phyloP scores from a whole-genome alignment of 192 early-diverging fungal species.

The Gigaspora rosea region DNA sequence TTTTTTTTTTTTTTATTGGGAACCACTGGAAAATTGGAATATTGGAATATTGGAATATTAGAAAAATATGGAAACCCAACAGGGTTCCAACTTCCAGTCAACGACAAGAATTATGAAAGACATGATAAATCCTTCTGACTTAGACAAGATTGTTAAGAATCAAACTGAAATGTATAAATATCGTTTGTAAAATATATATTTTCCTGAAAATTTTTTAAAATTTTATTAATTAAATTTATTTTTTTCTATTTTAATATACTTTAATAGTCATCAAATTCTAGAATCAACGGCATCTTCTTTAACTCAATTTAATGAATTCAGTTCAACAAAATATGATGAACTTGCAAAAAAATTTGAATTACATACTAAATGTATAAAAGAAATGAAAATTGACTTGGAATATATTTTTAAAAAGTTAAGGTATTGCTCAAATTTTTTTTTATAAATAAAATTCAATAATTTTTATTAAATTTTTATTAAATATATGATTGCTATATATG shows the following conservation, averaged over 20 bases:
- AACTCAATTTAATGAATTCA: slow-evolving; percentile 10
- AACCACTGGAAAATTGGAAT: no score
- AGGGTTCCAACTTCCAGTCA: no score
- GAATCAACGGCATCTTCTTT: slow-evolving; percentile 1
- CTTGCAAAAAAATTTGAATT: slow-evolving; percentile 22
- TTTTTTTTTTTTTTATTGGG: no score
- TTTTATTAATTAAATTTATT: not conserved
- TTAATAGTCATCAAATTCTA: slow-evolving; percentile 7
- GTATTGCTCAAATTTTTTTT: not conserved
- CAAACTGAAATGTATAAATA: slow-evolving; percentile 1
- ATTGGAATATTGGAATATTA: no score
- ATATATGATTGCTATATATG: not conserved
- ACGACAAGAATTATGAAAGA: slow-evolving; percentile 2
- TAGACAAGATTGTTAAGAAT: slow-evolving; percentile 12
- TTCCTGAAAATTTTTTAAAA: no score
- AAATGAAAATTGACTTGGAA: slow-evolving; percentile 29
- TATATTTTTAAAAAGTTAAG: slow-evolving; percentile 31
- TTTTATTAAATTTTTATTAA: no score
- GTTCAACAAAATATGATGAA: slow-evolving; percentile 21
- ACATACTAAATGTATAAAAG: slow-evolving; percentile 25
- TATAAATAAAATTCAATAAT: not conserved
- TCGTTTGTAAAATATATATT: not conserved
- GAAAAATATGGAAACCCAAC: no score
- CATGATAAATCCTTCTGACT: slow-evolving; percentile 7
- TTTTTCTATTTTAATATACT: not conserved